Conservation (phyloP, 441 rosid species). For the Metrosideros polymorpha region DNA sequence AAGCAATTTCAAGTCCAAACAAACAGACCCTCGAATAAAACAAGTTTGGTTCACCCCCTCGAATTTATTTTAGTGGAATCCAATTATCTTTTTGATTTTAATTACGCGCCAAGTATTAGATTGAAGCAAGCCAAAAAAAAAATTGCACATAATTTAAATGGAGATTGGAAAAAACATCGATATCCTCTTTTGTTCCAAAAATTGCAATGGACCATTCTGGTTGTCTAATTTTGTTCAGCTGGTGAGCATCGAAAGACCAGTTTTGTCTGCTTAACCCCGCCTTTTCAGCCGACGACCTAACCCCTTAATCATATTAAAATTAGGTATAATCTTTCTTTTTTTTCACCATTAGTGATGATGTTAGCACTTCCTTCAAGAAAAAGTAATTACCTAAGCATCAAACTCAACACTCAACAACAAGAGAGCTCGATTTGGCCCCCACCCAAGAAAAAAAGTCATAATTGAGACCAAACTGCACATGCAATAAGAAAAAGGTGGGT, state of each 20-base stretch:
- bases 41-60: too few species aligned
- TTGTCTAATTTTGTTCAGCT: background rate
- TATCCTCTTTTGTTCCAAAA: background rate
- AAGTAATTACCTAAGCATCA: background rate
- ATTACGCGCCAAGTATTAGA: rapidly evolving
- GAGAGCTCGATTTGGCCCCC: background rate
- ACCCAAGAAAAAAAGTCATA: background rate
- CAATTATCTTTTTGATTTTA: too few species aligned
- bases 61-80: too few species aligned
- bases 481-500: rapidly evolving
- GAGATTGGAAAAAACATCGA: rapidly evolving
- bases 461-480: background rate
- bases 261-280: background rate
- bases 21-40: too few species aligned
- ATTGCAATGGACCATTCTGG: background rate
- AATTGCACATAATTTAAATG: rapidly evolving
- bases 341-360: background rate
- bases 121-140: background rate
- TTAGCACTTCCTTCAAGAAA: background rate
- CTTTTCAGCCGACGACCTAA: background rate
- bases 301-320: background rate
- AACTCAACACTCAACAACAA: background rate
- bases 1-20: too few species aligned
- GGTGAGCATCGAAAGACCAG: background rate
- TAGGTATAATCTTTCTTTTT: background rate